A percentile compares a stretch with the other conserved stretches of the same genome.
These are phyloP conservation scores for Penicillium sp. DNA, from an alignment of 2,329 filamentous ascomycete genomes.

Conservation along the genomic window DNA sequence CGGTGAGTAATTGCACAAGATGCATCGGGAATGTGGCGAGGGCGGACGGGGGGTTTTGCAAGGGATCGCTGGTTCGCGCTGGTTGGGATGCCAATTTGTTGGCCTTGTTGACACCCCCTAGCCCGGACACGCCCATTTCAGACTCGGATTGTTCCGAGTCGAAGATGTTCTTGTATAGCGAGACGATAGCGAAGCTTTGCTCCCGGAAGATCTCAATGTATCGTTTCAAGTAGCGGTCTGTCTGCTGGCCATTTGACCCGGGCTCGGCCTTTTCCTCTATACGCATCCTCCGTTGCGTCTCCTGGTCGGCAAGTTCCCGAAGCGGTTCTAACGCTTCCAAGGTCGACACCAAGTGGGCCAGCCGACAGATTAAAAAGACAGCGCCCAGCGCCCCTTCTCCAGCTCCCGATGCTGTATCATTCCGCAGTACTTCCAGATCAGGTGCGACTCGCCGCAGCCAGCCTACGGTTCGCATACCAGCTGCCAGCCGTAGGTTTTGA, in stretches of 20 bases:
- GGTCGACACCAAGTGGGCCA: slow-evolving; percentile 77
- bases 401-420: slow-evolving; percentile 30
- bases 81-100: slow-evolving; percentile 21
- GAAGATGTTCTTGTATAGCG: slow-evolving; percentile 91
- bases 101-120: slow-evolving; percentile 33
- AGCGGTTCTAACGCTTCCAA: slow-evolving; percentile 84
- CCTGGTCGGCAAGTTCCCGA: slow-evolving; percentile 86
- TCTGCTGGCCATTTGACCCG: slow-evolving; percentile 75
- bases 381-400: slow-evolving; percentile 75
- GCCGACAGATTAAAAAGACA: slow-evolving; percentile 83
- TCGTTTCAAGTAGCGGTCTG: slow-evolving; percentile 88
- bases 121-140: slow-evolving; percentile 30
- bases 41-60: slow-evolving; percentile 69
- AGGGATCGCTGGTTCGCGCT: slow-evolving; percentile 32
- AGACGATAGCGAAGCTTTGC: slow-evolving; percentile 94
- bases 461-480: slow-evolving; percentile 85
- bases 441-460: slow-evolving; percentile 88
- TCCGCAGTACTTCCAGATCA: slow-evolving; percentile 64
- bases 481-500: slow-evolving; percentile 82
- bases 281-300: slow-evolving; percentile 58
- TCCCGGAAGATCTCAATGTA: slow-evolving; percentile 98
- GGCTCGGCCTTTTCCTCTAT: slow-evolving; percentile 30
- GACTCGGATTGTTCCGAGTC: slow-evolving; percentile 57
- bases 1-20: slow-evolving; percentile 77
- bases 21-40: slow-evolving; percentile 84